These are phyloP conservation scores for Fusarium nanum DNA, from an alignment of 2,329 filamentous ascomycete genomes.

Conservation along the genomic window DNA sequence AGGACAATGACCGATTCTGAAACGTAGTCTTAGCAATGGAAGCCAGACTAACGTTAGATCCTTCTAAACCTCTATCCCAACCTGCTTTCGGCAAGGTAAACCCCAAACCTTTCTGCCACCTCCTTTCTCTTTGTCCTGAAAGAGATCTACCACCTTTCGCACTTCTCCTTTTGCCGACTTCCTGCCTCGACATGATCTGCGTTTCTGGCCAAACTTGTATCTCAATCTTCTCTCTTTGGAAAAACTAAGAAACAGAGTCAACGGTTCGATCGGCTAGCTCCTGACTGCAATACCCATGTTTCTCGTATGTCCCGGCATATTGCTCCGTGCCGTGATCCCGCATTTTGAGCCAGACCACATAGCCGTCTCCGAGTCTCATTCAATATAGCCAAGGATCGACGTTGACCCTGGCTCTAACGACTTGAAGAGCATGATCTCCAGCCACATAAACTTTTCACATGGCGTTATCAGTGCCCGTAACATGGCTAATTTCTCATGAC, in stretches of 20 bases:
- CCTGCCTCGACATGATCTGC: background rate
- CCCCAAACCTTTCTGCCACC: conserved; percentile 18
- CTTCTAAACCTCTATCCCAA: background rate
- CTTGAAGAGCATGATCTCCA: background rate
- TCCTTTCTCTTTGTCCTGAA: conserved; percentile 21
- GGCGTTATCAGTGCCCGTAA: background rate
- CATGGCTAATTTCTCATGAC: background rate
- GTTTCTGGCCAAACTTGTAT: background rate
- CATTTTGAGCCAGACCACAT: background rate
- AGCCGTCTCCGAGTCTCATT: background rate
- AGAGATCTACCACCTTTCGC: conserved; percentile 1
- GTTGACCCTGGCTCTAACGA: background rate
- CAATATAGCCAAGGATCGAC: conserved; percentile 14
- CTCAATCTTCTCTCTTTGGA: background rate
- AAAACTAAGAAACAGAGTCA: background rate
- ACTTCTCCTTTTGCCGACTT: conserved; percentile 2
- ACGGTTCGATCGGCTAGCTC: background rate
- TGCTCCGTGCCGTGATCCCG: conserved; percentile 12
- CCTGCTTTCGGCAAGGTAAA: conserved; percentile 6
- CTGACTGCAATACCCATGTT: background rate
- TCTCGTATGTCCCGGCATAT: background rate
- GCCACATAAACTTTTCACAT: conserved; percentile 16
- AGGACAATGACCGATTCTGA: conserved; percentile 28
- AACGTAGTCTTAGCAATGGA: conserved; percentile 29
- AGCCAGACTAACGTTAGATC: conserved; percentile 24